Conservation (phyloP, 768 basidiomycete species). For the Butyriboletus loyo region DNA sequence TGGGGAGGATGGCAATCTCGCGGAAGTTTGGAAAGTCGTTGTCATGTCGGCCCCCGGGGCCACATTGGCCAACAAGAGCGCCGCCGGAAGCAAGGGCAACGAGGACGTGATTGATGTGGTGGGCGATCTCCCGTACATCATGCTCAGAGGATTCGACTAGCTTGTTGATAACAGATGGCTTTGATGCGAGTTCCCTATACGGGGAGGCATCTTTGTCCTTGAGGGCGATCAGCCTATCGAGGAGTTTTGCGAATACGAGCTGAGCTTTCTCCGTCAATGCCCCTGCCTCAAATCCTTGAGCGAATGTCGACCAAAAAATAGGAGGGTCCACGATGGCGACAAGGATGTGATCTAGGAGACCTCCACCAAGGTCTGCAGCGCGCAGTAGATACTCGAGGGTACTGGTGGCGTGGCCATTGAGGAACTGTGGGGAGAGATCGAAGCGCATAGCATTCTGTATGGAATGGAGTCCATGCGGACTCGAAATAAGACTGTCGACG, state of each 20-base stretch:
- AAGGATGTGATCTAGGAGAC: conserved; percentile 42
- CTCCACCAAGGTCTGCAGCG: conserved; percentile 42
- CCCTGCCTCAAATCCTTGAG: conserved; percentile 32
- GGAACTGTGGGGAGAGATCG: conserved; percentile 37
- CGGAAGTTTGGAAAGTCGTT: conserved; percentile 65
- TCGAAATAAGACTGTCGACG: conserved; percentile 37
- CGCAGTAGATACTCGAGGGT: conserved; percentile 41
- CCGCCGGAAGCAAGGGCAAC: conserved; percentile 26
- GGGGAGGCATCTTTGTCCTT: conserved; percentile 31
- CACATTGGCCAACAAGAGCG: conserved; percentile 13
- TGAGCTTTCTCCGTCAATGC: conserved; percentile 36
- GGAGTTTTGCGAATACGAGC: conserved; percentile 45
- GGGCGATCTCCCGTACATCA: conserved; percentile 32
- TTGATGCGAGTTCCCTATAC: conserved; percentile 41
- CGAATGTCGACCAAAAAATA: conserved; percentile 46
- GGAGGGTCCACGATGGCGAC: conserved; percentile 47
- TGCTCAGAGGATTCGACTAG: conserved; percentile 26
- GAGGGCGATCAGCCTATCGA: conserved; percentile 45
- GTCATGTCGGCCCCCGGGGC: conserved; percentile 67
- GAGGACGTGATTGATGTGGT: conserved; percentile 43
- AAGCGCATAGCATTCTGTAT: conserved; percentile 43
- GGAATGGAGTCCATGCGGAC: conserved; percentile 34
- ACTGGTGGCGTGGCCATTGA: conserved; percentile 40
- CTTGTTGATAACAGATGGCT: conserved; percentile 23
- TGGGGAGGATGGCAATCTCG: conserved; percentile 60